Conservation (phyloP, 345 rosid genomes). For the Lumnitzera racemosa region DNA sequence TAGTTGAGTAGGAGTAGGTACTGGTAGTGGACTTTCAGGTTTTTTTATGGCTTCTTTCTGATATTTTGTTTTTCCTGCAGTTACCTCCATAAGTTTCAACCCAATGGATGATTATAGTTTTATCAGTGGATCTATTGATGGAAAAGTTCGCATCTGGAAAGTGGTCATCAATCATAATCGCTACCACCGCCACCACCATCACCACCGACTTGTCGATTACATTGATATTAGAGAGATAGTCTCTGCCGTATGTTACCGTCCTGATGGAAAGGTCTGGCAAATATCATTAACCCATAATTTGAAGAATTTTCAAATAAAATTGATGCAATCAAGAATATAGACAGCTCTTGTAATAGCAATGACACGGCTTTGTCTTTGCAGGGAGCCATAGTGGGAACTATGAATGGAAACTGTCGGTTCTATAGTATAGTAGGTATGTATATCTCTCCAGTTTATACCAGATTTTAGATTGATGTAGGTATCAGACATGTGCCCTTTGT, state of each 20-base stretch:
- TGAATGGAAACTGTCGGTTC: conserved; percentile 61
- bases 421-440: conserved; percentile 46
- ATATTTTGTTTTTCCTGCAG: conserved; percentile 18
- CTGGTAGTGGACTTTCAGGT: neutral
- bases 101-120: conserved; percentile 44
- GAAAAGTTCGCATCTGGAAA: conserved; percentile 79
- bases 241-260: conserved; percentile 57
- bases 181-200: too few species aligned
- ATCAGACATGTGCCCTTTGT: too few species aligned
- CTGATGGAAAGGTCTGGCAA: conserved; percentile 54
- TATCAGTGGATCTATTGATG: conserved; percentile 56
- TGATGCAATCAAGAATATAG: neutral
- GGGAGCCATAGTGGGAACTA: conserved; percentile 62
- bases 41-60: neutral
- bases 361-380: conserved; percentile 18
- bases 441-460: conserved; percentile 3
- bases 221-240: conserved; percentile 58
- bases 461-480: neutral
- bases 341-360: neutral
- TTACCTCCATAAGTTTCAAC: conserved; percentile 43
- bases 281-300: conserved; percentile 1
- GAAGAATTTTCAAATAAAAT: neutral
- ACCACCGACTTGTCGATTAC: conserved; percentile 38
- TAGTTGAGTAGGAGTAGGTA: conserved; percentile 1
- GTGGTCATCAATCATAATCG: conserved; percentile 26